Evolutionary conservation across 192 early-diverging fungal genomes (phyloP).

Genomic region (Powellomyces hirtus): DNA sequence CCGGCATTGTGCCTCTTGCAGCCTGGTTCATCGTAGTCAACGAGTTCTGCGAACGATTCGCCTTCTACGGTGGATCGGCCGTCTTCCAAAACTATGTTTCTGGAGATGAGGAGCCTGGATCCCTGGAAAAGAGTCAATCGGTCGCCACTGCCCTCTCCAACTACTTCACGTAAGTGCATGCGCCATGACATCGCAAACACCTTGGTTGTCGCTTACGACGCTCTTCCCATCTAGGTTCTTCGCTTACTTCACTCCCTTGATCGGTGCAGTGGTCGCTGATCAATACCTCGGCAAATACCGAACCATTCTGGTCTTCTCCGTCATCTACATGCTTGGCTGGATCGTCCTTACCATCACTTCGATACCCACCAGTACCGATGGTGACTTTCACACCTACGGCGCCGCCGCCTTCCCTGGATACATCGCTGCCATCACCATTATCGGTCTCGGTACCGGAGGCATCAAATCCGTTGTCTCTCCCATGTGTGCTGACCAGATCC

Average conservation of each 20-base stretch:
- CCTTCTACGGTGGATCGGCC: slow-evolving; percentile 46
- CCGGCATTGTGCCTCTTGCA: slow-evolving; percentile 9
- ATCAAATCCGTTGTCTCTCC: slow-evolving; percentile 27
- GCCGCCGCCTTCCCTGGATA: slow-evolving; percentile 12
- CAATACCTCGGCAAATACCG: slow-evolving; percentile 60
- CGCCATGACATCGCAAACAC: background rate
- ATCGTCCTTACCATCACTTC: slow-evolving; percentile 28
- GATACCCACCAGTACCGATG: background rate
- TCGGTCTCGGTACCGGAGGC: slow-evolving; percentile 16
- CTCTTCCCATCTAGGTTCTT: slow-evolving; percentile 43
- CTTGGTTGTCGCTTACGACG: background rate
- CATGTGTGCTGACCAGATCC: slow-evolving; percentile 27
- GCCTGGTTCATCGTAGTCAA: slow-evolving; percentile 25
- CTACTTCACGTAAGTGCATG: slow-evolving; percentile 15
- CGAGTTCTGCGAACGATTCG: slow-evolving; percentile 47
- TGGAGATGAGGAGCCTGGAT: background rate
- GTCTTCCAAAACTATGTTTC: slow-evolving; percentile 17
- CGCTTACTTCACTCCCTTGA: slow-evolving; percentile 53
- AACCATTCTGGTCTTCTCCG: slow-evolving; percentile 33
- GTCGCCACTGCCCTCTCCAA: slow-evolving; percentile 16
- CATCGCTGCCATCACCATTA: slow-evolving; percentile 13
- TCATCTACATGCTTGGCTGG: slow-evolving; percentile 46
- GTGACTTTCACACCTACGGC: background rate
- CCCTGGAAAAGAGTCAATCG: background rate
- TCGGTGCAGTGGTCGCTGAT: slow-evolving; percentile 54